A percentile compares a stretch with the other conserved stretches of the same genome.
phyloP scores from a whole-genome alignment of 2,329 filamentous ascomycete genomes.

The Neobulgaria alba region DNA sequence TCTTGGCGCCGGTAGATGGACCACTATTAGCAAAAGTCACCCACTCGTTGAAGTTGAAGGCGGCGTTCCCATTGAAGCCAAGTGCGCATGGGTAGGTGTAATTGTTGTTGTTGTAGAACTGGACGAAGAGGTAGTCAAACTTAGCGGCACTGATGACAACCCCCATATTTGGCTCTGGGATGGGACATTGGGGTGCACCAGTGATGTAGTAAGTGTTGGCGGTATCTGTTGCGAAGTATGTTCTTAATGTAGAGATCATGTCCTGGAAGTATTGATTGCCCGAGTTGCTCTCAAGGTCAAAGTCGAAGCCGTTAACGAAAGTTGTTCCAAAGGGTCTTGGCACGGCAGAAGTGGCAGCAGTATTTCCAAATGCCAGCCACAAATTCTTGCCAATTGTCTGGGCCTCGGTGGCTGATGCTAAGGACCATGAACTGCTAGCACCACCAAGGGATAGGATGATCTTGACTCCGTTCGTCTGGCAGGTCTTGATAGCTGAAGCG shows the following conservation, averaged over 20 bases:
- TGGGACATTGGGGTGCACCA: conserved; percentile 27
- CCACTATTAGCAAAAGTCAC: conserved; percentile 12
- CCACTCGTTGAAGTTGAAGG: conserved; percentile 25
- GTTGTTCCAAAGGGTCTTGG: conserved; percentile 39
- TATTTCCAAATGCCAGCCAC: conserved; percentile 38
- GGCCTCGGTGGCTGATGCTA: conserved; percentile 31
- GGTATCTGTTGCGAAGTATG: conserved; percentile 28
- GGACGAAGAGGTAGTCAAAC: conserved; percentile 28
- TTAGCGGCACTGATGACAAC: conserved; percentile 18
- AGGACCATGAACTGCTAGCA: conserved; percentile 30
- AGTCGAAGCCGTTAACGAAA: conserved; percentile 44
- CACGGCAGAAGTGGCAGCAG: conserved; percentile 24
- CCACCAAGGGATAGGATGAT: conserved; percentile 33
- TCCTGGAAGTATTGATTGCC: conserved; percentile 22
- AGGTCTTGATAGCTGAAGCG: conserved; percentile 34
- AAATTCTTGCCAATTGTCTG: conserved; percentile 35
- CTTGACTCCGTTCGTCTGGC: conserved; percentile 33
- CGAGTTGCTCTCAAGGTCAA: conserved; percentile 36
- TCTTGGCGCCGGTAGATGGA: conserved; percentile 20
- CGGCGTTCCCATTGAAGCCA: conserved; percentile 1
- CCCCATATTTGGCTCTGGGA: conserved; percentile 27
- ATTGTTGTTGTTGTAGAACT: conserved; percentile 27
- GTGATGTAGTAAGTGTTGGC: conserved; percentile 26
- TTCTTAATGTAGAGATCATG: conserved; percentile 24
- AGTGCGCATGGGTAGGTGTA: conserved; percentile 1